Percentiles rank a stretch among this genome's conserved stretches.
These are phyloP conservation scores for Neopestalotiopsis clavispora DNA, from an alignment of 2,329 filamentous ascomycete species.

Conservation along the genomic window DNA sequence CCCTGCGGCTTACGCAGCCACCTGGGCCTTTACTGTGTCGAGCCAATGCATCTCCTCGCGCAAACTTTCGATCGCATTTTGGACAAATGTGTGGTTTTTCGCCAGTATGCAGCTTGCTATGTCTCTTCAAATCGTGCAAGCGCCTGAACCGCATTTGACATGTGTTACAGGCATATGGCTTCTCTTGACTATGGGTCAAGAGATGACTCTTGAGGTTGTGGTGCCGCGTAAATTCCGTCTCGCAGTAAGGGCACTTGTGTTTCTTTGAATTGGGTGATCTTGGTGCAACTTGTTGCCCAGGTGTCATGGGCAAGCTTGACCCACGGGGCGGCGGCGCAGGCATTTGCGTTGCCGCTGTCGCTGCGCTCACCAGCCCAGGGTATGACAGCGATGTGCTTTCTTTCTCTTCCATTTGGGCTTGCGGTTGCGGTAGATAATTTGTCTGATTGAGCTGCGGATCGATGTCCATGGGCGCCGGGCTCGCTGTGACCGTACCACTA, in stretches of 20 bases:
- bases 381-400: slow-evolving; percentile 58
- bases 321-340: slow-evolving; percentile 52
- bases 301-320: slow-evolving; percentile 63
- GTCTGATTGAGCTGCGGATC: slow-evolving; percentile 46
- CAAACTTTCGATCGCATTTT: slow-evolving; percentile 94
- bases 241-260: slow-evolving; percentile 95
- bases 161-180: slow-evolving; percentile 92
- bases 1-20: slow-evolving; percentile 88
- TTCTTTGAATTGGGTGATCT: slow-evolving; percentile 80
- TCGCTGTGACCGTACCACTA: slow-evolving; percentile 49
- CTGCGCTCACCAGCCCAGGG: slow-evolving; percentile 54
- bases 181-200: slow-evolving; percentile 97
- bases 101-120: slow-evolving; percentile 95
- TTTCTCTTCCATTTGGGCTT: slow-evolving; percentile 57
- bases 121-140: slow-evolving; percentile 92
- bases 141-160: slow-evolving; percentile 92
- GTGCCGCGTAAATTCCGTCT: slow-evolving; percentile 94
- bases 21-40: slow-evolving; percentile 95
- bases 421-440: slow-evolving; percentile 44
- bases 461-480: slow-evolving; percentile 60
- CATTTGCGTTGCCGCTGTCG: slow-evolving; percentile 38
- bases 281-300: slow-evolving; percentile 52
- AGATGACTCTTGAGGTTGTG: slow-evolving; percentile 98
- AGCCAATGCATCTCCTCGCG: slow-evolving; percentile 90
- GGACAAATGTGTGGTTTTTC: slow-evolving; percentile 94